Evolutionary conservation across 1,139 yeast species (phyloP), one percentile per base, ranked within the genome.

Genomic region (Blastobotrys malaysiensis): DNA sequence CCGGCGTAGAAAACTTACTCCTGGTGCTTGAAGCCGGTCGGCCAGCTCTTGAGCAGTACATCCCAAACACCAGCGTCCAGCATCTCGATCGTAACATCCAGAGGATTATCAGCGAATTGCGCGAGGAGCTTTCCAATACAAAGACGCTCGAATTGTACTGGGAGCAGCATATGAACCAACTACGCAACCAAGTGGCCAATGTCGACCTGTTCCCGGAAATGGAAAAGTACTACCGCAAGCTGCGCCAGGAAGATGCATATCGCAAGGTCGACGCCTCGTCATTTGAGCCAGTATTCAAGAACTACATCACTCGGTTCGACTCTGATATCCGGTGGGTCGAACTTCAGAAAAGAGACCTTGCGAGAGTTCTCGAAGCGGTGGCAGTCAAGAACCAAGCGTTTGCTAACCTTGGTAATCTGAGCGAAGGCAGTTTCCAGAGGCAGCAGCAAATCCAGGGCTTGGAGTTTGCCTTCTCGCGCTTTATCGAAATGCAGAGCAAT

Each of bases 401-500:
- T 20, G 26, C 31, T 7, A 43, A 43, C 20, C 39, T 49, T n/a
- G 47, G 51, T 3, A 43, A 48, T 22, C 9, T 63, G 57, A 73
- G 62, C 58, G 69, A 73, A 56, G 59, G 65, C 36, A 54, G 69
- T 13, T 58, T 67, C 1, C 69, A 72, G 22, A 71, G 91, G 36
- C 80, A 78, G 53, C 71, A 73, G 31, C 78, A 79, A 1, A 68
- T 87, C 47, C 84, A 81, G 55, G 71, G 69, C 1, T 67, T 88
- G 24, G 88, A 85, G 55, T 68, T 73, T 2, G 82, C 80, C 0
- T 82, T 77, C 62, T 69, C 75, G 27, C 77, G 79, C 56, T 87
- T 76, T 63, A 67, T 75, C 46, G 89, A 84, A 61, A 72, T 88
- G 6, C 68, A 78, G 19, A 72, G 77, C 16, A 86, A 88, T 63